phyloP scores from a whole-genome alignment of 169 alveolate species.

The Eimeria mitis region DNA sequence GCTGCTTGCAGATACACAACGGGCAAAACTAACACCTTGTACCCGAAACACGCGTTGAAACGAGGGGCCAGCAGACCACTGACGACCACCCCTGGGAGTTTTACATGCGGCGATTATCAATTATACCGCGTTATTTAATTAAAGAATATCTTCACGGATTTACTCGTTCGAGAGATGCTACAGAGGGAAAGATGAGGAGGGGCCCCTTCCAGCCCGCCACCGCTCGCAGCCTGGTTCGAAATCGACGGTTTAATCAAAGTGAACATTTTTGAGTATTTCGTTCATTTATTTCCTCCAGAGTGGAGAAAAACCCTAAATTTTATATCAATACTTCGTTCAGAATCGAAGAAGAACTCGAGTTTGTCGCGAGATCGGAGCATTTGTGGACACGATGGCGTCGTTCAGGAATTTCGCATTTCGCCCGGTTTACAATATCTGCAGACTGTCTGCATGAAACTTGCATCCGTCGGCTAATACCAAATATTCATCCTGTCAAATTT shows the following conservation, averaged over 20 bases:
- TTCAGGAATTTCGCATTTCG: neutral
- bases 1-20: neutral
- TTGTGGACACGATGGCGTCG: neutral
- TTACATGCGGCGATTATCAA: neutral
- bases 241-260: neutral
- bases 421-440: neutral
- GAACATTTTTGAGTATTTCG: neutral
- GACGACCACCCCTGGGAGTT: neutral
- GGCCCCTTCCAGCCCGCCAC: slow-evolving; percentile 23
- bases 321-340: neutral
- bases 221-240: neutral
- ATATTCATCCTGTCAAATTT: neutral
- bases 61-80: neutral
- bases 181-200: neutral
- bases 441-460: neutral
- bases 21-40: neutral
- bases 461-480: neutral
- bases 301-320: neutral
- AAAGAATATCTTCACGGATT: neutral
- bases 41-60: neutral
- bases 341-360: neutral
- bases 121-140: neutral
- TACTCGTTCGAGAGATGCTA: neutral
- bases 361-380: neutral
- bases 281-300: neutral